Percentiles rank a stretch among this genome's conserved stretches.
phyloP scores from a whole-genome alignment of 495 filamentous ascomycete species.

The Rhypophila decipiens region DNA sequence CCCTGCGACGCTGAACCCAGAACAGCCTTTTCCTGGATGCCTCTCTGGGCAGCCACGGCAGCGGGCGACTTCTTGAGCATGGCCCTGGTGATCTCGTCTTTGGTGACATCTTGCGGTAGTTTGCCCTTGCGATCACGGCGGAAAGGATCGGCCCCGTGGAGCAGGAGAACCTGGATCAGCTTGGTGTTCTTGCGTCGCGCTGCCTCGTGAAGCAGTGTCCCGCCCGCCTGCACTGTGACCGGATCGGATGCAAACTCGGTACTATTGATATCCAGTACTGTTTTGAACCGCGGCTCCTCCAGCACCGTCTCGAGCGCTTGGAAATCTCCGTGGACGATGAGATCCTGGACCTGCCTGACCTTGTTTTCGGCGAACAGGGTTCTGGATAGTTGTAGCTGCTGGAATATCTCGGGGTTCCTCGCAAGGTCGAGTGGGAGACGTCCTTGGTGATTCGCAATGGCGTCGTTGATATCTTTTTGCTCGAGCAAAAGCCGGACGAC shows the following conservation, averaged over 20 bases:
- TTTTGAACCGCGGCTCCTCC: constrained; percentile 77
- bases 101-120: constrained; percentile 92
- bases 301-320: constrained; percentile 69
- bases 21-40: constrained; percentile 94
- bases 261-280: constrained; percentile 81
- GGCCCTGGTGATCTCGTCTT: constrained; percentile 79
- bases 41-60: constrained; percentile 86
- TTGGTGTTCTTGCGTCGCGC: constrained; percentile 77
- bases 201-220: constrained; percentile 89
- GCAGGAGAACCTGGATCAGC: constrained; percentile 79
- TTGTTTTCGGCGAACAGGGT: constrained; percentile 86
- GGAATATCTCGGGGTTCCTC: constrained; percentile 87
- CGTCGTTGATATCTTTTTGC: constrained; percentile 77
- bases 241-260: constrained; percentile 80
- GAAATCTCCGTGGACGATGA: constrained; percentile 68
- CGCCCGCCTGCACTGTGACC: constrained; percentile 64
- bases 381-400: constrained; percentile 84
- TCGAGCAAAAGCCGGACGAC: constrained; percentile 77
- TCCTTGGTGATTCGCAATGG: constrained; percentile 81
- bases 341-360: constrained; percentile 70
- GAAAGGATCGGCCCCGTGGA: constrained; percentile 98
- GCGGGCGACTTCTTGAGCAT: constrained; percentile 93
- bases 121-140: constrained; percentile 91
- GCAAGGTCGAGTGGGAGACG: constrained; percentile 84
- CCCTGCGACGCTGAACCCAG: constrained; percentile 65